Evolutionary conservation across 306 rosid genomes (phyloP).

Genomic region (Vigna trinervia): DNA sequence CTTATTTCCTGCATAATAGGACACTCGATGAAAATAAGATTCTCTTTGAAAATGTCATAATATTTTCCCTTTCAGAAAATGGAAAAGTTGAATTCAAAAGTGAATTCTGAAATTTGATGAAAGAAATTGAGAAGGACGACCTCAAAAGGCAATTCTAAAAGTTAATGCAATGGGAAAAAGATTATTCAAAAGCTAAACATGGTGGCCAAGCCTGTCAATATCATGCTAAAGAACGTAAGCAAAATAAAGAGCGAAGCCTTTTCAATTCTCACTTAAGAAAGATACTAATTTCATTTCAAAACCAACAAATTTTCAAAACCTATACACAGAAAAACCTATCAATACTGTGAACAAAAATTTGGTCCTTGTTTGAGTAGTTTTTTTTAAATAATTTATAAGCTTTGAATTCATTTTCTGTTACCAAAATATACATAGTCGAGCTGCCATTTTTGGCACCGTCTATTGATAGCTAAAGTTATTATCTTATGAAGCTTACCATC

Average conservation of each 20-base stretch:
- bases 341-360: neutral
- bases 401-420: neutral
- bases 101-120: conserved; percentile 40
- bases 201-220: conserved; percentile 53
- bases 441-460: neutral
- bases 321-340: neutral
- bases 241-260: conserved; percentile 43
- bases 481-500: neutral
- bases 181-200: conserved; percentile 40
- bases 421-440: no score
- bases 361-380: neutral
- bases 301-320: neutral
- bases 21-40: neutral
- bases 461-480: neutral
- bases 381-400: neutral
- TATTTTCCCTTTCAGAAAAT: conserved; percentile 3
- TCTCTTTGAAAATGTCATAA: neutral
- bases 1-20: neutral
- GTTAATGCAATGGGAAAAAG: conserved; percentile 44
- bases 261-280: conserved; percentile 42
- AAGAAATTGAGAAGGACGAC: conserved; percentile 20
- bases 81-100: conserved; percentile 46
- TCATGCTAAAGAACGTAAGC: conserved; percentile 35
- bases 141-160: conserved; percentile 42
- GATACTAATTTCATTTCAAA: conserved; percentile 17